Evolutionary conservation across 805 yeast genomes (phyloP), one percentile per base, ranked within the genome.

Genomic region (Cyberlindnera misumaiensis): DNA sequence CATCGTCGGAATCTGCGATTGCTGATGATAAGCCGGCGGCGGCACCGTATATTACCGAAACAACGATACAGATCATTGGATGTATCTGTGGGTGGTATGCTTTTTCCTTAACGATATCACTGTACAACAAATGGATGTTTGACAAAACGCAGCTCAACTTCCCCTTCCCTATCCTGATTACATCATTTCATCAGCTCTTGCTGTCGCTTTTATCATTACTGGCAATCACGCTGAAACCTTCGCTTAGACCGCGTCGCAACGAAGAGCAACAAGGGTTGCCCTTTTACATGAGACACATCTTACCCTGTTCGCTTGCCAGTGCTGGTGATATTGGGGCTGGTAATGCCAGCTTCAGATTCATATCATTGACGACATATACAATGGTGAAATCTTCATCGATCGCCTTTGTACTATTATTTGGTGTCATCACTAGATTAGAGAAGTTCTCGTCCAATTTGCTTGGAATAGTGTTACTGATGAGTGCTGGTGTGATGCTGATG

Each of bases 41-140:
- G 22, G 15, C n/a, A n/a, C 28, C 37, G 6, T 25, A 24, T 11
- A 18, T 38, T 6, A 18, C 32, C 12, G 30, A 22, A 1, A 30
- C 41, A 13, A 44, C 47, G 2, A 16, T 46, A 6, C 48, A 48
- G 25, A 34, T 48, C 5, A 37, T 46, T 6, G 13, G 40, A 2
- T 47, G 47, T 12, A 59, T 61, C 3, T 24, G 56, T 7, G 83
- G 84, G 5, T 84, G 93, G 94, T 84, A 82, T 49, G 41, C 70
- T 13, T 80, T 81, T 42, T 80, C 89, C 6, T 64, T 83, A 40
- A 62, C 83, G 13, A 75, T 84, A 14, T 80, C 89, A 8, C 60
- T 85, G 24, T 93, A 90, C 64, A 93, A 93, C 67, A 89, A 89
- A 64, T 88, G 97, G 97, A 90, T 90, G 97, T 93, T 90, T 64